Base-by-base conservation (phyloP, 2,329 filamentous ascomycete genomes). In the Eutypella sp. region DNA sequence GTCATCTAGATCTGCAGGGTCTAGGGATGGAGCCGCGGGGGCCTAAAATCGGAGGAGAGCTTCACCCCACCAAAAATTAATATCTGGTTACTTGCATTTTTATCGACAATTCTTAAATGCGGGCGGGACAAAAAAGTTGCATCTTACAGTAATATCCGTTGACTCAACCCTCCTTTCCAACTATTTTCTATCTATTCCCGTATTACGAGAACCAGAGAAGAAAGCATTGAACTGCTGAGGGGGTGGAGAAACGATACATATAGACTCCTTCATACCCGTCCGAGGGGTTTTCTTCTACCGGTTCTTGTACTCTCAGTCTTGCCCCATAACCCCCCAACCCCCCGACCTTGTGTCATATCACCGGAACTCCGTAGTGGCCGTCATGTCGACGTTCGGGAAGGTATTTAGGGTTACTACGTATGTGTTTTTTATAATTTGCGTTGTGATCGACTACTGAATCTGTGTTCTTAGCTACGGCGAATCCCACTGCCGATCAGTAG, bases 401-500 rank as follows among this genome's bases (percentile, higher is more conserved):
- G 78, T 84, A 67, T 93, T 93, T 70, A 78, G 78, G 58, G 88
- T 95, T 56, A 90, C 87, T 53, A 95, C 88, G 82, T 90, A 78
- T 57, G 81, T 70, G 31, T 24, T 31, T 15, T 3, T 10, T 16
- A 15, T 16, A 16, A 48, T 44, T 37, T 24, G 39, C 40, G 23
- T 47, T 20, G 42, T 50, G 55, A 48, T 50, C 44, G 38, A 13
- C 20, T 45, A 46, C 40, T 50, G n/a, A n/a, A n/a, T n/a, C n/a
- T n/a, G n/a, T n/a, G n/a, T n/a, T n/a, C 47, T 29, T 64, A 82
- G 81, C 63, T 88, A 88, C 72, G 87, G 87, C 65, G 87, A 91
- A 69, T 95, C 88, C 47, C 92, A 96, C 72, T 95, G 92, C 74
- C 85, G 84, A 61, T 92, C 87, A 25, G 90, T 97, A 60, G 91